Base-by-base conservation (phyloP, 1,139 yeast species). In the Kurtzmaniella quercitrusa region DNA sequence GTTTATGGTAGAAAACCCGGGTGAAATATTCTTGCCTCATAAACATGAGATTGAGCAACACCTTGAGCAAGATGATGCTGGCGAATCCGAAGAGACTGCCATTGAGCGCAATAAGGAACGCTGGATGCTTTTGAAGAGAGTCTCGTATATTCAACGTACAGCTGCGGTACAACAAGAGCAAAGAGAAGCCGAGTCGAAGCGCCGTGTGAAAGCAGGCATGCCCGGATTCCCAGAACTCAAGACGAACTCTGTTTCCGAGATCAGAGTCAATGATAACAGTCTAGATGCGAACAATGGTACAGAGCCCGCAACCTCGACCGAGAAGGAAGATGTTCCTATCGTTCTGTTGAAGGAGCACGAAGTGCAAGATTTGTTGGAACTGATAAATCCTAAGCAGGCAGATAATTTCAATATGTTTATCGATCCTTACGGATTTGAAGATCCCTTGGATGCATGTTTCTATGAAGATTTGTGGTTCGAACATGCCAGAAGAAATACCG, bases 401-500 rank as follows among this genome's bases (percentile, higher is more conserved):
- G 60, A 62, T 12, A 55, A 60, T 37, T 62, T 65, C 53, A 59
- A 66, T 41, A 72, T 68, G 36, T 84, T 82, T 46, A 74, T 93
- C 45, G 97, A 89, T 59, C 98, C 98, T 0, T 88, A 87, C 59
- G 74, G 79, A 1, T 88, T 94, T 60, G 83, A 77, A 47, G 99
- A 94, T 63, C 98, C 98, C 0, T 61, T 93, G 38, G 78, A 76
- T 47, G 84, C 78, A 9, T 78, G 77, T 3, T 93, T 94, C 58
- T 88, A 82, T 56, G 93, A 86, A 53, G 96, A 88, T 51, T 63
- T 84, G n/a, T 93, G 97, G 97, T 78, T 74, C 55, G 84, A 86
- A 9, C 81, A 80, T 57, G 98, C 98, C 0, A 70, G 85, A 46
- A 75, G 91, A 52, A 94, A 94, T 57, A 89, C 98, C 0, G 75